phyloP scores from a whole-genome alignment of 2,329 filamentous ascomycete genomes.

The Talaromyces pinophilus region DNA sequence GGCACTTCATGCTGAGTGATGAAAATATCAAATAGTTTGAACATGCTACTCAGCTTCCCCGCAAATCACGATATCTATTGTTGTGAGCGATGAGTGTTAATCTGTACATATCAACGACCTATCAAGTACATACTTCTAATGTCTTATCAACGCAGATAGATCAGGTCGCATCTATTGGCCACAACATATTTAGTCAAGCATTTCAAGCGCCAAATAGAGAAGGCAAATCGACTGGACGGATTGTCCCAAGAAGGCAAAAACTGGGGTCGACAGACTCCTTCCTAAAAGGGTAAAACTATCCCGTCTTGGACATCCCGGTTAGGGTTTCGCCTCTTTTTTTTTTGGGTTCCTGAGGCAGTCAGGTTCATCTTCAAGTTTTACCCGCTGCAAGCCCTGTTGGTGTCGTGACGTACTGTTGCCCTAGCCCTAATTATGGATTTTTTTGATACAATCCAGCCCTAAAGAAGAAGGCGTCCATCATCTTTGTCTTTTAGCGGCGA shows the following conservation, averaged over 20 bases:
- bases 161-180: background rate
- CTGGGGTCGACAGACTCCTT: slow-evolving; percentile 8
- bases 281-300: slow-evolving; percentile 23
- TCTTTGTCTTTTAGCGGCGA: background rate
- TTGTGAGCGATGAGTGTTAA: background rate
- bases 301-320: slow-evolving; percentile 5
- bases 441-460: background rate
- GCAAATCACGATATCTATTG: background rate
- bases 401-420: background rate
- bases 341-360: slow-evolving; percentile 2
- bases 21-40: background rate
- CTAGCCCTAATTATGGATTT: slow-evolving; percentile 3
- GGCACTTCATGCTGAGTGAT: background rate
- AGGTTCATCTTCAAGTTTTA: background rate
- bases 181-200: background rate
- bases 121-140: background rate
- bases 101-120: background rate
- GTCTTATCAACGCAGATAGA: background rate
- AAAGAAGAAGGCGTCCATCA: background rate
- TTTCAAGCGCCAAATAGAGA: background rate
- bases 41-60: background rate
- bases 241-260: slow-evolving; percentile 20
- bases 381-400: background rate
- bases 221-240: slow-evolving; percentile 12
- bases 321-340: slow-evolving; percentile 7